Conservation (phyloP, 23 red algal species). For the Rhodosorus marinus region DNA sequence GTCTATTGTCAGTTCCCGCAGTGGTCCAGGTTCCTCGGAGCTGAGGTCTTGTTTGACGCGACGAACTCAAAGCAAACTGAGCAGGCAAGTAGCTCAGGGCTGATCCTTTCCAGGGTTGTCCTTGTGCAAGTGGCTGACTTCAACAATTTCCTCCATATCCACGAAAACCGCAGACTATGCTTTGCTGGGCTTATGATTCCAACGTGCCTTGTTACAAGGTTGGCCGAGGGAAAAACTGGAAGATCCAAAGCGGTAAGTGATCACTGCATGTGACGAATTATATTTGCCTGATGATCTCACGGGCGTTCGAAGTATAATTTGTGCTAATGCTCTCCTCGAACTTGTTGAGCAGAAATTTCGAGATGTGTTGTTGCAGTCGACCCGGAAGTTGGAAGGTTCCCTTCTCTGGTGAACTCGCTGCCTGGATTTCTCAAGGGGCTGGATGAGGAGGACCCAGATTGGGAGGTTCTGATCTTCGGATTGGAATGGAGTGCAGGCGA, state of each 20-base stretch:
- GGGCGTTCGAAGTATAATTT: too few relatives aligned
- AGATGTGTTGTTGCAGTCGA: neutral
- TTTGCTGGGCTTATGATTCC: neutral
- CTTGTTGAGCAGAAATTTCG: neutral
- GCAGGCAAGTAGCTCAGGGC: too few relatives aligned
- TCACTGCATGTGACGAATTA: too few relatives aligned
- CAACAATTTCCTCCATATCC: neutral
- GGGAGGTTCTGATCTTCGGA: neutral
- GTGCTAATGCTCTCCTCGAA: too few relatives aligned
- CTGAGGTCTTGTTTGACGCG: neutral
- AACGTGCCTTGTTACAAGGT: neutral
- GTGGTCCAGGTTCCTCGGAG: neutral
- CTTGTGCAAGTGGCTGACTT: too few relatives aligned
- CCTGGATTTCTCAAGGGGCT: neutral
- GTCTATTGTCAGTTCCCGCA: neutral
- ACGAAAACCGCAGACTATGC: neutral
- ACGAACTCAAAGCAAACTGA: too few relatives aligned
- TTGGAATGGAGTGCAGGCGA: neutral
- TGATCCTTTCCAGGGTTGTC: too few relatives aligned
- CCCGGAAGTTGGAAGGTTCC: neutral
- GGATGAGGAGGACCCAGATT: neutral
- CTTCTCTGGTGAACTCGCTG: neutral
- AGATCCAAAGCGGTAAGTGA: too few relatives aligned
- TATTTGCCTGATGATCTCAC: too few relatives aligned
- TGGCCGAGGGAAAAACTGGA: too few relatives aligned